phyloP scores from a whole-genome alignment of 1,284 basidiomycete genomes.

The Boletellus dicymbophilus region DNA sequence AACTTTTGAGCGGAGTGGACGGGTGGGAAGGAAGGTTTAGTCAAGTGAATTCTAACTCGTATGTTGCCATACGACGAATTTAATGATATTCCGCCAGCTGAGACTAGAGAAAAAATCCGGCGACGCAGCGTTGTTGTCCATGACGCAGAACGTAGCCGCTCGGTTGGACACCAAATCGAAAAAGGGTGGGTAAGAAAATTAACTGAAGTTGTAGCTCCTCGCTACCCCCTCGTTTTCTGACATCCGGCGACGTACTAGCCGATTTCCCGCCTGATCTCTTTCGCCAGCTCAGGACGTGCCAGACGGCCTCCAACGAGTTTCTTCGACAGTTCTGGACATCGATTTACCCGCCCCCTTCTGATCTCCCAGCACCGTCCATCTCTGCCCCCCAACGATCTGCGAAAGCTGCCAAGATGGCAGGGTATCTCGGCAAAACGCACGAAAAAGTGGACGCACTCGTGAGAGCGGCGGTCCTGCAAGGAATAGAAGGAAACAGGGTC shows the following conservation, averaged over 20 bases:
- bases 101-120: slow-evolving; percentile 66
- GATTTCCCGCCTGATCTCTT: slow-evolving; percentile 81
- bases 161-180: slow-evolving; percentile 64
- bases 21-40: slow-evolving; percentile 62
- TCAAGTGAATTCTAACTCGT: slow-evolving; percentile 43
- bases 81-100: slow-evolving; percentile 39
- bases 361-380: slow-evolving; percentile 47
- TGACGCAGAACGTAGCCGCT: slow-evolving; percentile 76
- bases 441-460: slow-evolving; percentile 83
- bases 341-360: slow-evolving; percentile 75
- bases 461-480: slow-evolving; percentile 57
- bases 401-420: slow-evolving; percentile 85
- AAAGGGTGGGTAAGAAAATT: slow-evolving; percentile 67
- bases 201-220: no score
- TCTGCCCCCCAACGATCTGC: slow-evolving; percentile 67
- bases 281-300: slow-evolving; percentile 83
- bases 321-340: slow-evolving; percentile 95
- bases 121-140: slow-evolving; percentile 66
- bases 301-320: slow-evolving; percentile 94
- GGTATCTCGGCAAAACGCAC: slow-evolving; percentile 75
- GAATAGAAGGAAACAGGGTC: slow-evolving; percentile 65
- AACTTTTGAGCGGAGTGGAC: slow-evolving; percentile 46
- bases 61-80: background rate
- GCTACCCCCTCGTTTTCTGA: no score
- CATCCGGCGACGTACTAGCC: slow-evolving; percentile 51